Base-by-base conservation (phyloP, 192 early-diverging fungal genomes). In the Coemansia sp. region DNA sequence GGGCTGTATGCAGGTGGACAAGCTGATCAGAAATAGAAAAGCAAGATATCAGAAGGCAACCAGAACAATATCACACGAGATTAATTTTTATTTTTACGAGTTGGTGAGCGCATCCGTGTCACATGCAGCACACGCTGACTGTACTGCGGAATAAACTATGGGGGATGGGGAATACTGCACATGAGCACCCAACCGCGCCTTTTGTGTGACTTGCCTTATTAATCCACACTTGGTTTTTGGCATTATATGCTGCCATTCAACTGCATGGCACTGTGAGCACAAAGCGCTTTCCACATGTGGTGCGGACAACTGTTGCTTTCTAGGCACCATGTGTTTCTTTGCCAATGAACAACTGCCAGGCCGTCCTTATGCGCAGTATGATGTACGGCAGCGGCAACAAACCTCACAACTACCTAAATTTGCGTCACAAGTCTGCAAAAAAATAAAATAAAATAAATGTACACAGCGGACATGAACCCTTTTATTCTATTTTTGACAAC, bases 71-170 rank as follows among this genome's bases (percentile, higher is more conserved):
- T 18, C 20, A 59, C 40, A 24, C 11, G 38, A 60, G 26, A 38
- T 28, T 47, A 47, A 38, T 59, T 59, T 59, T 47, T 14, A 23
- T 8, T 42, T 42, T 36, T 38, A 18, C 46, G 17, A 18, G n/a
- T 48, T 48, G 46, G 18, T 7, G 25, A 6, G 28, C 28, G 28
- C 28, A 31, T 34, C 4, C 24, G 52, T 54, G 52, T 54, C 52
- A 54, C 52, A 54, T 54, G 52, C 52, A 17, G 52, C 52, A n/a
- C n/a, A 31, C 28, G 24, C 28, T n/a, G 52, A 54, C 14, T 54
- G 26, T 54, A 4, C 28, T 54, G 52, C 52, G 25, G 25, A 31
- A 31, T 31, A 31, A 54, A 54, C 52, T 54, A 54, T 54, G 52
- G 52, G 52, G 15, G 34, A 15, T 1, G 40, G 40, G 40, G 12